A percentile compares a stretch with the other conserved stretches of the same genome.
These are phyloP conservation scores for Phytomonas sp. DNA, from an alignment of 208 protist genomes.

Conservation along the genomic window DNA sequence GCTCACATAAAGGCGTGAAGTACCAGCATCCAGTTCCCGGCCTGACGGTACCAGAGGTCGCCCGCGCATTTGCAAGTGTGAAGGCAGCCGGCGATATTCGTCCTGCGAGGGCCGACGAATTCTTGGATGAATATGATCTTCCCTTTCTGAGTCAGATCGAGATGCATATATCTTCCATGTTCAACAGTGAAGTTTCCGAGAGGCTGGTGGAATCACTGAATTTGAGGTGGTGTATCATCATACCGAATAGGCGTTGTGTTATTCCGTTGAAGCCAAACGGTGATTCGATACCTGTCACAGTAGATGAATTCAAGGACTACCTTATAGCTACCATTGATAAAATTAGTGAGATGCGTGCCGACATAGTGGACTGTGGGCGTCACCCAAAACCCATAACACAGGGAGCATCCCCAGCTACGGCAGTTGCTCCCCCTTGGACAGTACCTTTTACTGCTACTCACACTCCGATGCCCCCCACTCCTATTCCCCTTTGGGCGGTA, in stretches of 20 bases:
- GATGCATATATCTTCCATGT: slow-evolving; percentile 5
- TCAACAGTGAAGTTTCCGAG: background rate
- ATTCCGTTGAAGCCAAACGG: background rate
- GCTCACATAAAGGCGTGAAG: background rate
- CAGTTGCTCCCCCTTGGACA: background rate
- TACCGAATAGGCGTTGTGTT: slow-evolving; percentile 6
- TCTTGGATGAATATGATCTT: slow-evolving; percentile 6
- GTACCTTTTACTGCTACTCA: too few species aligned
- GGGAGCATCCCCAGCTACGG: background rate
- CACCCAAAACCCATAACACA: background rate
- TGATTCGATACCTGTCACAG: background rate
- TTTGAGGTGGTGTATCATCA: slow-evolving; percentile 9
- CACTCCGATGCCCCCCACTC: too few species aligned
- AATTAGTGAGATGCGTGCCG: background rate
- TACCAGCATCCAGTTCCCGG: background rate
- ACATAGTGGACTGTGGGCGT: background rate
- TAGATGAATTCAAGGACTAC: slow-evolving; percentile 3
- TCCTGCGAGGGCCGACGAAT: background rate
- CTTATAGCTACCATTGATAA: background rate
- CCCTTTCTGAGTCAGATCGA: slow-evolving; percentile 10
- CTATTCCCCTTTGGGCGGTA: too few species aligned
- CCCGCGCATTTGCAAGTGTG: background rate
- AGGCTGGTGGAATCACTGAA: slow-evolving; percentile 7
- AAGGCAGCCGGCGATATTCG: background rate
- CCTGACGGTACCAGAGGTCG: background rate